Percentiles rank a stretch among this genome's conserved stretches.
Conservation (phyloP, 164 flowering plant genomes). For the Sextonia rubra region DNA sequence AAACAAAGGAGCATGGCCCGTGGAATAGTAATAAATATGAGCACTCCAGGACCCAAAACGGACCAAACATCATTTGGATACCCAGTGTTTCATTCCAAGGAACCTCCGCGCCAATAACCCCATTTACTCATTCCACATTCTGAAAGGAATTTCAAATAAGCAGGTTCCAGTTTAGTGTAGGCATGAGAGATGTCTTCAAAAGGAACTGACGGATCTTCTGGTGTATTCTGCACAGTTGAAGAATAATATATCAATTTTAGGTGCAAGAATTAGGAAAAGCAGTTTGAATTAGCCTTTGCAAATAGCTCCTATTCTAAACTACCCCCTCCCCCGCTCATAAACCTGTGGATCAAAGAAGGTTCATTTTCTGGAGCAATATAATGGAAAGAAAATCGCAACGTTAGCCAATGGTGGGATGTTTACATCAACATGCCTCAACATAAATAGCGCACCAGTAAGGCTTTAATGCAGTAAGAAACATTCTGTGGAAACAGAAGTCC, state of each 20-base stretch:
- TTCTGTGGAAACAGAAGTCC: too few species aligned
- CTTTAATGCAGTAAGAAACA: too few species aligned
- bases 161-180: constrained; percentile 38
- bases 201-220: constrained; percentile 27
- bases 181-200: constrained; percentile 29
- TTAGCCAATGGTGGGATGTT: too few species aligned
- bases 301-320: too few species aligned
- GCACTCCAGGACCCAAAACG: neutral
- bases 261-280: too few species aligned
- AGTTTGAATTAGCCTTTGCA: too few species aligned
- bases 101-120: constrained; percentile 49
- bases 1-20: neutral
- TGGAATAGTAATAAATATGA: neutral
- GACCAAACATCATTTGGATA: neutral
- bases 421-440: too few species aligned
- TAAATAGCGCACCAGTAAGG: too few species aligned
- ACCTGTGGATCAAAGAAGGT: too few species aligned
- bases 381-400: too few species aligned
- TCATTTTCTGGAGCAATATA: too few species aligned
- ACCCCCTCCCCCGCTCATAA: too few species aligned
- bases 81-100: constrained; percentile 10
- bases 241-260: neutral
- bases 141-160: constrained; percentile 42
- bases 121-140: constrained; percentile 49
- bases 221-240: constrained; percentile 22